Conservation (phyloP, 2,329 filamentous ascomycete genomes). For the Zymoseptoria pseudotritici region DNA sequence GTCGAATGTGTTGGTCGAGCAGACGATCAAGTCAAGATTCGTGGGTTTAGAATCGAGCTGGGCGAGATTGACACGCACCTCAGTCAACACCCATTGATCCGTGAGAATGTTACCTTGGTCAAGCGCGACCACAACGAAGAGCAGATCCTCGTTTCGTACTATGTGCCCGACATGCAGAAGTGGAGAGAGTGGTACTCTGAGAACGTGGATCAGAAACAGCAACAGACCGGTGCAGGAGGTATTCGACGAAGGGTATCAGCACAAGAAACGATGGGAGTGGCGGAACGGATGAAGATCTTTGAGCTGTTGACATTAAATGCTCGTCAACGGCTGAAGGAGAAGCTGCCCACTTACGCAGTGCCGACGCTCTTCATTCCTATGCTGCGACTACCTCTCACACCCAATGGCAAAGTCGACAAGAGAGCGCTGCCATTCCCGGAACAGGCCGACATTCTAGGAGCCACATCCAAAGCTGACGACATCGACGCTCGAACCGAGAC, state of each 20-base stretch:
- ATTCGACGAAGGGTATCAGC: slow-evolving; percentile 21
- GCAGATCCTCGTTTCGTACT: slow-evolving; percentile 77
- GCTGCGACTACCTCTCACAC: slow-evolving; percentile 66
- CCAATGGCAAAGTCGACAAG: slow-evolving; percentile 79
- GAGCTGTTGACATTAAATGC: slow-evolving; percentile 52
- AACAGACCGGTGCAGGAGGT: slow-evolving; percentile 10
- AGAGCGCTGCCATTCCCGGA: slow-evolving; percentile 75
- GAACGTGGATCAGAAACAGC: slow-evolving; percentile 19
- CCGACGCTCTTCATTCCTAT: slow-evolving; percentile 68
- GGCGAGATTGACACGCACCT: slow-evolving; percentile 86
- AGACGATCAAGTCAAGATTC: slow-evolving; percentile 90
- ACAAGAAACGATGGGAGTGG: slow-evolving; percentile 25
- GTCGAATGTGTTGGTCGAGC: slow-evolving; percentile 72
- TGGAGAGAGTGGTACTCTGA: slow-evolving; percentile 63
- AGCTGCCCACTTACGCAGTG: slow-evolving; percentile 67
- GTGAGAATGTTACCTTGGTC: slow-evolving; percentile 80
- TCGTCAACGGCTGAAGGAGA: slow-evolving; percentile 61
- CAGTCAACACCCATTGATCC: slow-evolving; percentile 63
- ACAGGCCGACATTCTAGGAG: slow-evolving; percentile 56
- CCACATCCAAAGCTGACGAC: slow-evolving; percentile 39
- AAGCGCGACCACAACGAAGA: slow-evolving; percentile 80
- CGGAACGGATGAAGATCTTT: slow-evolving; percentile 49
- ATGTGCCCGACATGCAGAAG: slow-evolving; percentile 71
- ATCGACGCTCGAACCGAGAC: slow-evolving; percentile 48
- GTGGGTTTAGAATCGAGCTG: slow-evolving; percentile 91